Conservation (phyloP, 78 protist genomes). For the Dictyostelium discoideum region DNA sequence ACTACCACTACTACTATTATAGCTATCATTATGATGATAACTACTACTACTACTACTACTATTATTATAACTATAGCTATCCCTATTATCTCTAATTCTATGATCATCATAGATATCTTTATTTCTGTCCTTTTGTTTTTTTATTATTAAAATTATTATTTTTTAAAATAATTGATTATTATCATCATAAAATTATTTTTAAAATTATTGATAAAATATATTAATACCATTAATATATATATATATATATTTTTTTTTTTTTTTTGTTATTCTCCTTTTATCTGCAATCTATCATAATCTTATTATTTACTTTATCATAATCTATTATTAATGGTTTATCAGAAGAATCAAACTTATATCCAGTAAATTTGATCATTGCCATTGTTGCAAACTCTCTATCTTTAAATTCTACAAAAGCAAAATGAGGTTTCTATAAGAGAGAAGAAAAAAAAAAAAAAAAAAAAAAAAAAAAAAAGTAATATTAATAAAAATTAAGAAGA, state of each 20-base stretch:
- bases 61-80: not conserved
- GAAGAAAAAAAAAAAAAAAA: not conserved
- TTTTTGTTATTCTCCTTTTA: not conserved
- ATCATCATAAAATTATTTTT: too few relatives aligned
- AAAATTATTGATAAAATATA: not conserved
- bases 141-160: not conserved
- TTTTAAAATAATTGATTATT: not conserved
- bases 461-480: not conserved
- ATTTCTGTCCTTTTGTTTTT: not conserved
- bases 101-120: not conserved
- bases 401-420: slow-evolving; percentile 72
- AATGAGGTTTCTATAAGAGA: slow-evolving; percentile 40
- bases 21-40: not conserved
- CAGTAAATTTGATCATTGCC: slow-evolving; percentile 36
- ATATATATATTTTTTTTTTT: not conserved
- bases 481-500: not conserved
- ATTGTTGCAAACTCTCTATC: slow-evolving; percentile 63
- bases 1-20: not conserved
- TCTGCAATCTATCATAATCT: not conserved
- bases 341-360: slow-evolving; percentile 23
- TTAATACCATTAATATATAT: not conserved
- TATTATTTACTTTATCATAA: slow-evolving; percentile 55
- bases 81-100: not conserved
- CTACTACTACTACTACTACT: not conserved
- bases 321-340: slow-evolving; percentile 71